These are phyloP conservation scores for Lachnellula hyalina DNA, from an alignment of 2,329 filamentous ascomycete species.

Conservation along the genomic window DNA sequence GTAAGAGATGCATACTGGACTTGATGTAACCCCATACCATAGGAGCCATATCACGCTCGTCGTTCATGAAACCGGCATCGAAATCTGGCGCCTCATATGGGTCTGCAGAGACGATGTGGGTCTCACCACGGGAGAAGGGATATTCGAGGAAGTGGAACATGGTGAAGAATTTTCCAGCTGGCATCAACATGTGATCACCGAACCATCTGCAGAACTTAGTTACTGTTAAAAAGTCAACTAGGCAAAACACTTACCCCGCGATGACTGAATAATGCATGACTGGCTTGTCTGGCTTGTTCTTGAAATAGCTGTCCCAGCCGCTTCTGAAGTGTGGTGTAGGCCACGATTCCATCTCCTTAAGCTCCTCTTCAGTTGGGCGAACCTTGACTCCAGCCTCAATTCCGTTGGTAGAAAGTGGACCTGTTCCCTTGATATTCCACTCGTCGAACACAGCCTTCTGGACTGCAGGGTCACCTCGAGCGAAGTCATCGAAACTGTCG, in stretches of 20 bases:
- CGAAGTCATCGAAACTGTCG: conserved; percentile 77
- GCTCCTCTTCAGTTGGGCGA: conserved; percentile 51
- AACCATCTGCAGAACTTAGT: conserved; percentile 40
- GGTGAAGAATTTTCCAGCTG: conserved; percentile 45
- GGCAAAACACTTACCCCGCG: conserved; percentile 43
- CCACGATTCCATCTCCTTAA: conserved; percentile 51
- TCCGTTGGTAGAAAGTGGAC: conserved; percentile 34
- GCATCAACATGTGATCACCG: conserved; percentile 56
- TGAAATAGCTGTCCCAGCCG: conserved; percentile 78
- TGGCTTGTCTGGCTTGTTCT: conserved; percentile 78
- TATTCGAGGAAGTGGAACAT: conserved; percentile 52
- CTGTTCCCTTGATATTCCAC: conserved; percentile 75
- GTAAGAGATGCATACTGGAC: conserved; percentile 49
- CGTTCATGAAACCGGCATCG: conserved; percentile 79
- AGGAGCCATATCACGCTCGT: conserved; percentile 76
- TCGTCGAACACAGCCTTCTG: conserved; percentile 70
- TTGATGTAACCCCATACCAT: conserved; percentile 65
- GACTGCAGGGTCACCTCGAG: conserved; percentile 64
- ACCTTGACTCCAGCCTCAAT: conserved; percentile 49
- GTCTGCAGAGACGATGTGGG: conserved; percentile 54
- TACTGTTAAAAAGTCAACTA: conserved; percentile 31
- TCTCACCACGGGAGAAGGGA: conserved; percentile 54
- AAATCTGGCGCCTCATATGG: conserved; percentile 73
- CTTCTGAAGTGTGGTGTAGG: conserved; percentile 68
- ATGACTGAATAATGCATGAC: conserved; percentile 84